Conservation (phyloP, 441 rosid species). For the Hura crepitans region DNA sequence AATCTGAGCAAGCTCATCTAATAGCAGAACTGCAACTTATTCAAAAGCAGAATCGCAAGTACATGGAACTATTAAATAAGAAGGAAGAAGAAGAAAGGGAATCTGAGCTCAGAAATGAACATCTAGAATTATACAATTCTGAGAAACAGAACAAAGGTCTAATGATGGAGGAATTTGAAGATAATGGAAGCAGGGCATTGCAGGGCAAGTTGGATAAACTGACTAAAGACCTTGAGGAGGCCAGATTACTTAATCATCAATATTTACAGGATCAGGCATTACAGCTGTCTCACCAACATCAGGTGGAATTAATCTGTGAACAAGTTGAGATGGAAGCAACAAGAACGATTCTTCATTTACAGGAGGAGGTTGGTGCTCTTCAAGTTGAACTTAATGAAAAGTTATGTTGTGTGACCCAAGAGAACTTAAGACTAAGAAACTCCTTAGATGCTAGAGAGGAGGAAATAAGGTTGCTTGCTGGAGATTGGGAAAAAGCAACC, state of each 20-base stretch:
- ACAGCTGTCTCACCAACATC: constrained; percentile 53
- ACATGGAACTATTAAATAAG: constrained; percentile 36
- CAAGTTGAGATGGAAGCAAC: constrained; percentile 86
- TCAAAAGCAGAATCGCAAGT: constrained; percentile 45
- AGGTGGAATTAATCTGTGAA: constrained; percentile 62
- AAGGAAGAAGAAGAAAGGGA: constrained; percentile 35
- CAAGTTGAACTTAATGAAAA: constrained; percentile 59
- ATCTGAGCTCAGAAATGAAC: constrained; percentile 28
- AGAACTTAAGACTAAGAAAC: constrained; percentile 53
- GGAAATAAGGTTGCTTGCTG: constrained; percentile 42
- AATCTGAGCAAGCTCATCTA: constrained; percentile 39
- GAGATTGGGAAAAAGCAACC: constrained; percentile 87
- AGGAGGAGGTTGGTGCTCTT: constrained; percentile 67
- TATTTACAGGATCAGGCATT: constrained; percentile 57
- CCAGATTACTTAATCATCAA: constrained; percentile 48
- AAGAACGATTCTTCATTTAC: constrained; percentile 75
- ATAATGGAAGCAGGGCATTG: constrained; percentile 35
- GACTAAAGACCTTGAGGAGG: constrained; percentile 56
- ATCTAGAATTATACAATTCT: constrained; percentile 25
- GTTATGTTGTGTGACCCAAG: constrained; percentile 47
- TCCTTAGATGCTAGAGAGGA: constrained; percentile 57
- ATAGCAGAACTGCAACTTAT: constrained; percentile 41
- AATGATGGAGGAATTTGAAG: constrained; percentile 31
- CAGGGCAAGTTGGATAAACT: constrained; percentile 55
- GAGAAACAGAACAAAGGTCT: constrained; percentile 29